Evolutionary conservation across 2,329 filamentous ascomycete genomes (phyloP), one percentile per base, ranked within the genome.

Genomic region (Neopestalotiopsis sp.): DNA sequence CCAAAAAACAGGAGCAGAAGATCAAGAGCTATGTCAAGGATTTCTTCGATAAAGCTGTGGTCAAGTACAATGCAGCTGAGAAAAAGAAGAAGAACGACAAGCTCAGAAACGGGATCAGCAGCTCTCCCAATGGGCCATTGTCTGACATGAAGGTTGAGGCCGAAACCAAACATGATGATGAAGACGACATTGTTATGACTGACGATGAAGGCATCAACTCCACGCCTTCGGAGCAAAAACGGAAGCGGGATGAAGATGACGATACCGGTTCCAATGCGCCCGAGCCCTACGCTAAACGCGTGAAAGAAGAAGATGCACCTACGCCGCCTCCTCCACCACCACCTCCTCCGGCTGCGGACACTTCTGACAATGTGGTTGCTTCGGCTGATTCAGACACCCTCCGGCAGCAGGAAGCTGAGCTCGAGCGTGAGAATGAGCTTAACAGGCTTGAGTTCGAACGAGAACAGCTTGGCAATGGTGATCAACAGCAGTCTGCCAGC

Each of bases 11-110:
- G 75, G 88, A 91, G 74, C 91, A 91, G 77, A 94, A 94, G 72
- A 89, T 98, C 69, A 97, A 94, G 81, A 91, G 89, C 68, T 94
- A 92, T 76, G 94, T 95, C 69, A 91, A 92, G 71, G 91, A 94
- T 65, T 98, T 92, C 79, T 91, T 98, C 76, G 93, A 97, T 70
- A 95, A 94, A 76, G 95, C 94, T 0, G 90, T 95, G 2, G 85
- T 87, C 68, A 97, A 97, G 81, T 94, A 92, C 72, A 82, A 80
- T 45, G 90, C 86, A 70, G 87, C 90, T 71, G 90, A 95, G 72
- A 89, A 90, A 78, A 88, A 87, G 70, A 92, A 89, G 76, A 83
- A 89, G 76, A 83, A 84, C 1, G 85, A 84, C 72, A 77, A 73
- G 12, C 74, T 77, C 38, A 72, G 71, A 20, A 75, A 76, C 69